Evolutionary conservation across 164 flowering plant species (phyloP).

Genomic region (Hamamelis virginiana): DNA sequence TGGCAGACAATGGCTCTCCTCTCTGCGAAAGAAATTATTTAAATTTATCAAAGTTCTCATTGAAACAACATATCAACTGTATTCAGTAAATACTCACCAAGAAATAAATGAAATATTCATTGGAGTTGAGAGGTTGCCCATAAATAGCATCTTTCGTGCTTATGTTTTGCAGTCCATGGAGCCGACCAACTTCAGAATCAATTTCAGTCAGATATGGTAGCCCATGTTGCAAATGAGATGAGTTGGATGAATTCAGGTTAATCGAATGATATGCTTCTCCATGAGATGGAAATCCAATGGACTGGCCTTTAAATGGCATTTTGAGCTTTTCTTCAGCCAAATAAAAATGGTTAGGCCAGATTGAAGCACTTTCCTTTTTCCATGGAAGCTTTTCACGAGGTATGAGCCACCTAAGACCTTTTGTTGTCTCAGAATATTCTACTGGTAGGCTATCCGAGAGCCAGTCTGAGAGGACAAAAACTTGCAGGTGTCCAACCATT

Average conservation of each 20-base stretch:
- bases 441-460: constrained; percentile 34
- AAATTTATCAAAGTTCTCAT: not conserved
- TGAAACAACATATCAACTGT: not conserved
- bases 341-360: constrained; percentile 28
- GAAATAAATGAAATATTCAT: constrained; percentile 54
- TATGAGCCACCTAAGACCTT: constrained; percentile 65
- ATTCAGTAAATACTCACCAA: constrained; percentile 37
- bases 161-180: constrained; percentile 16
- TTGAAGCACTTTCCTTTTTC: constrained; percentile 29
- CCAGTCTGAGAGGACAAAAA: constrained; percentile 55
- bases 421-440: constrained; percentile 56
- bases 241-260: constrained; percentile 20
- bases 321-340: constrained; percentile 15
- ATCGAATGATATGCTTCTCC: constrained; percentile 9
- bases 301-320: constrained; percentile 11
- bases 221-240: constrained; percentile 17
- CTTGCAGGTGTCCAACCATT: constrained; percentile 59
- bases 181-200: constrained; percentile 16
- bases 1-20: constrained; percentile 52
- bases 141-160: constrained; percentile 28
- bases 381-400: constrained; percentile 61
- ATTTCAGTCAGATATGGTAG: constrained; percentile 10
- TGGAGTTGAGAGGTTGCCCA: constrained; percentile 40
- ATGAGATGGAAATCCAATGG: constrained; percentile 10
- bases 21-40: constrained; percentile 36